Base-by-base conservation (phyloP, 805 yeast species). In the Spencermartinsiella europaea region DNA sequence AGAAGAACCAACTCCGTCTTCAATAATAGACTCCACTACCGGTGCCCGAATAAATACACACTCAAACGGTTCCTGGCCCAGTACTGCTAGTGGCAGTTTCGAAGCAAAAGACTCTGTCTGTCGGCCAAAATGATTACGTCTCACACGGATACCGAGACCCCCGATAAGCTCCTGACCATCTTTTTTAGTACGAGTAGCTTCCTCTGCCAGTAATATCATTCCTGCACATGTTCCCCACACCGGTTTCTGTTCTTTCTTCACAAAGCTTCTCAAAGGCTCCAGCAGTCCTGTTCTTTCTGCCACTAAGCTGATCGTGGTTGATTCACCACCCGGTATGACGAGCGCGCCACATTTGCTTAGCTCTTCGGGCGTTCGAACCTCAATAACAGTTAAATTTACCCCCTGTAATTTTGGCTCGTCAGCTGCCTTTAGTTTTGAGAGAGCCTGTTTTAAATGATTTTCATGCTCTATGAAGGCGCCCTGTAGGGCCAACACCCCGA, bases 161-260 rank as follows among this genome's bases (percentile, higher is more conserved):
- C 87, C 85, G 36, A 85, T 66, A 2, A 80, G 61, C 47, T 74
- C 66, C 52, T 84, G 83, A 19, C 75, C 73, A 1, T 69, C 71
- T 40, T 54, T 51, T 5, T 64, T 56, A 21, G 72, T 72, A 17
- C 79, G 82, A 56, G 77, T 74, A 14, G 71, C 66, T 33, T 81
- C 68, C 46, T 73, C 69, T 5, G 89, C 74, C 20, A 85, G 67
- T 52, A 84, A 72, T 43, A 85, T 85, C 54, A 85, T 67, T 2
- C 95, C 95, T 2, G 95, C 95, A 64, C 95, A 85, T 0, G 95
- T 85, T 0, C 95, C 95, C 95, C 95, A 85, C 10, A 79, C 74
- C 1, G 85, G 80, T 50, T 74, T 76, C 17, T 67, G 65, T 5
- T 73, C 54, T 27, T 58, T 66, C 40, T 73, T 69, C 20, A 80